Base-by-base conservation (phyloP, 345 rosid genomes). In the Anacardium occidentale region DNA sequence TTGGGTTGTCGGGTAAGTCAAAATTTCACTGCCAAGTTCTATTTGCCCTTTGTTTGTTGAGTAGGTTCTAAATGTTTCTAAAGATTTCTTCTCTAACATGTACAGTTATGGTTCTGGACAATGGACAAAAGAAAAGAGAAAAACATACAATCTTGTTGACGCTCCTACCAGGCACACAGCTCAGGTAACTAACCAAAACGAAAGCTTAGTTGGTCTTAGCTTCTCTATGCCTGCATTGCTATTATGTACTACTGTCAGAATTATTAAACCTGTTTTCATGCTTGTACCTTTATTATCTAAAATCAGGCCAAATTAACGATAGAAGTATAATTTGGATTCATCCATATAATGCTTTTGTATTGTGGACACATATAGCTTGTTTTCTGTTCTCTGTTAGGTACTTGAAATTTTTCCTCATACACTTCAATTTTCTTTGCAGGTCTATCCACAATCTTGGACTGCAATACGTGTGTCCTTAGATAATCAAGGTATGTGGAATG, bases 401-500 rank as follows among this genome's bases (percentile, higher is more conserved):
- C 22, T 11, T 42, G 17, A 1, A n/a, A 64, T 7, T 10, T 52
- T 52, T 68, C 24, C 64, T 55, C 40, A 21, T 34, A 32, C 8
- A 26, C 64, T 20, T 48, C 12, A 17, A 34, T 64, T 64, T 52
- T 29, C 20, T 59, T 67, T 78, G 9, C 85, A 94, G 98, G 98
- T 89, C 4, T 95, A 90, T 62, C 99, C 96, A 34, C 79, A 87
- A 48, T 85, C 96, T 13, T 94, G 98, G 98, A 90, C 98, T 0
- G 58, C 89, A 2, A 87, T 94, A 59, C 79, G 85, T 68, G 89
- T 90, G 29, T 90, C 98, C 0, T 68, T 92, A 73, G 98, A 92
- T 88, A 94, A 92, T 84, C 91, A 89, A 78, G 98, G 98, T 0
- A 92, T 92, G 98, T 92, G 98, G 98, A 94, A 94, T 75, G n/a